Conservation (phyloP, 2,329 filamentous ascomycete species). For the Alternaria sp. region DNA sequence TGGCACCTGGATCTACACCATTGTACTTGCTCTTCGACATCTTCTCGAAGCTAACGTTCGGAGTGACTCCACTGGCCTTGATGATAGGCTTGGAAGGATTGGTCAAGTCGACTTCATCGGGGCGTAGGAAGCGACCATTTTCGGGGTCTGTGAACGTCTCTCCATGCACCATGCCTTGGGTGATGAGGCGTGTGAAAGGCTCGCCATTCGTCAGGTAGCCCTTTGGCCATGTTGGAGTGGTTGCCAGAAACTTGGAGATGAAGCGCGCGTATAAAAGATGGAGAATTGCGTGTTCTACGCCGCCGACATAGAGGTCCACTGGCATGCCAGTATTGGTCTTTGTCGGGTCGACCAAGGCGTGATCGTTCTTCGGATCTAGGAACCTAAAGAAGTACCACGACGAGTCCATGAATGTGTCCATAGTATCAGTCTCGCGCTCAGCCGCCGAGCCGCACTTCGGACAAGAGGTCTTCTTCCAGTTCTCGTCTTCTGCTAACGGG, state of each 20-base stretch:
- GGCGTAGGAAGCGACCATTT: constrained; percentile 77
- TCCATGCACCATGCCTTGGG: constrained; percentile 93
- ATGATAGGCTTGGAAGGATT: constrained; percentile 65
- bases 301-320: constrained; percentile 87
- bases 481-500: constrained; percentile 72
- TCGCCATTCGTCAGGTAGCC: constrained; percentile 60
- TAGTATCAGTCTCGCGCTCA: constrained; percentile 87
- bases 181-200: constrained; percentile 82
- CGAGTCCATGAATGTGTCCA: constrained; percentile 96
- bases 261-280: constrained; percentile 90
- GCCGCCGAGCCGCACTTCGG: constrained; percentile 75
- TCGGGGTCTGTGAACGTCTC: constrained; percentile 78
- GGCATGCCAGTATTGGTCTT: constrained; percentile 67
- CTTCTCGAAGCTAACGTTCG: constrained; percentile 78
- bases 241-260: constrained; percentile 83
- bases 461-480: constrained; percentile 78
- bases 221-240: constrained; percentile 56
- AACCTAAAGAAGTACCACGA: constrained; percentile 93
- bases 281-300: constrained; percentile 88
- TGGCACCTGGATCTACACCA: constrained; percentile 79
- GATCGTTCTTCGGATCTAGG: constrained; percentile 70
- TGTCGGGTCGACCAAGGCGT: constrained; percentile 66
- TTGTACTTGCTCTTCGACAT: constrained; percentile 98
- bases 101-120: constrained; percentile 73
- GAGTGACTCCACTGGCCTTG: constrained; percentile 63